A percentile compares a stretch with the other conserved stretches of the same genome.
Conservation (phyloP, 495 filamentous ascomycete genomes). For the Neurospora sp. region DNA sequence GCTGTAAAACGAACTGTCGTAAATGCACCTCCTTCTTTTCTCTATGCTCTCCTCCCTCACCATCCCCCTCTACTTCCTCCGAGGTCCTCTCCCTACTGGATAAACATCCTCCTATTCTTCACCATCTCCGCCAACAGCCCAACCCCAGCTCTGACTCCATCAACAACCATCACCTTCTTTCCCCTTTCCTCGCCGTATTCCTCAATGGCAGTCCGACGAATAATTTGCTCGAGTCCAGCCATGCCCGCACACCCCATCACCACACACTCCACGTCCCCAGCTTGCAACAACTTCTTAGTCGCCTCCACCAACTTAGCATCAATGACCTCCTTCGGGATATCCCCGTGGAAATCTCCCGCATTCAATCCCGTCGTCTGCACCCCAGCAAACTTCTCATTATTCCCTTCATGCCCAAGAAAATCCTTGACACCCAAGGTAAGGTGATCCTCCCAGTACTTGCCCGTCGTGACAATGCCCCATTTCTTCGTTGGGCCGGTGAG, state of each 20-base stretch:
- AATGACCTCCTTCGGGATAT: slow-evolving; percentile 52
- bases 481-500: slow-evolving; percentile 32
- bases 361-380: slow-evolving; percentile 77
- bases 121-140: slow-evolving; percentile 53
- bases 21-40: neutral
- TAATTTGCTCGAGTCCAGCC: slow-evolving; percentile 77
- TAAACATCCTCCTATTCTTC: slow-evolving; percentile 28
- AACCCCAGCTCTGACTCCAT: slow-evolving; percentile 75
- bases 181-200: slow-evolving; percentile 53
- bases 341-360: slow-evolving; percentile 70
- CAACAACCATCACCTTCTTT: slow-evolving; percentile 57
- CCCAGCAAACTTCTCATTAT: slow-evolving; percentile 50
- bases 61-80: no score
- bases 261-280: slow-evolving; percentile 51
- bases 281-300: slow-evolving; percentile 50
- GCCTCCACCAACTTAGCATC: slow-evolving; percentile 56
- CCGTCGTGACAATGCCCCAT: slow-evolving; percentile 89
- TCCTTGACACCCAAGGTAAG: slow-evolving; percentile 50
- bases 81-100: neutral
- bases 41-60: neutral
- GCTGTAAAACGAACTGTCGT: neutral
- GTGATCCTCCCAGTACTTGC: slow-evolving; percentile 68
- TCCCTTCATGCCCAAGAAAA: slow-evolving; percentile 35
- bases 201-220: slow-evolving; percentile 57
- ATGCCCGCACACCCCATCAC: slow-evolving; percentile 84